A percentile compares a stretch with the other conserved stretches of the same genome.
These are phyloP conservation scores for Talaromyces nanjingensis DNA, from an alignment of 495 filamentous ascomycete genomes.

Conservation along the genomic window DNA sequence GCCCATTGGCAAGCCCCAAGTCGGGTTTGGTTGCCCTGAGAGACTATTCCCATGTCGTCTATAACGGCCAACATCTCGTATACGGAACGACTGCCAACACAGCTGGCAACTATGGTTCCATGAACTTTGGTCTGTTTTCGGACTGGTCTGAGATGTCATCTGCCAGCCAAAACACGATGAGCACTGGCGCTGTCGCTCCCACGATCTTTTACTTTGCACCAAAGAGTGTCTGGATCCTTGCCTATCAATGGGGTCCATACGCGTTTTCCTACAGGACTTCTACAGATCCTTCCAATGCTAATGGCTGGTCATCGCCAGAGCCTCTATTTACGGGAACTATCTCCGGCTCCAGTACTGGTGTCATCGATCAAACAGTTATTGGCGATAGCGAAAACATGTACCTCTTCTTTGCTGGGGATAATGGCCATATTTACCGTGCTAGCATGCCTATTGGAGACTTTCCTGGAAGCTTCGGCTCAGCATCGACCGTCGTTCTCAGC, in stretches of 20 bases:
- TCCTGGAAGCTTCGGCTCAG: slow-evolving; percentile 48
- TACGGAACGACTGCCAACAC: slow-evolving; percentile 39
- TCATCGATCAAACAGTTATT: slow-evolving; percentile 55
- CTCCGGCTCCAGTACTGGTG: slow-evolving; percentile 36
- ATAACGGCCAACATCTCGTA: slow-evolving; percentile 49
- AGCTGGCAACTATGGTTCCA: slow-evolving; percentile 40
- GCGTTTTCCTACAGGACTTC: slow-evolving; percentile 53
- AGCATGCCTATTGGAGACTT: slow-evolving; percentile 53
- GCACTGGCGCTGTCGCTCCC: slow-evolving; percentile 46
- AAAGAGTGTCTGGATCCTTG: slow-evolving; percentile 53
- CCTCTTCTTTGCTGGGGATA: slow-evolving; percentile 59
- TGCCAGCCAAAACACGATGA: slow-evolving; percentile 40
- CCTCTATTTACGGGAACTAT: slow-evolving; percentile 45
- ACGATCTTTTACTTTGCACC: slow-evolving; percentile 55
- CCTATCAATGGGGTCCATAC: slow-evolving; percentile 53
- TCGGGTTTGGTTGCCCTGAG: slow-evolving; percentile 48
- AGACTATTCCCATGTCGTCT: slow-evolving; percentile 47
- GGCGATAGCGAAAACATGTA: slow-evolving; percentile 52
- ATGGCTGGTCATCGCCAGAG: slow-evolving; percentile 46
- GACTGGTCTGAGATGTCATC: slow-evolving; percentile 45
- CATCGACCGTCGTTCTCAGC: slow-evolving; percentile 36
- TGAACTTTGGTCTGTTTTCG: slow-evolving; percentile 48
- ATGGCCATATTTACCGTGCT: slow-evolving; percentile 57
- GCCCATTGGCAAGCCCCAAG: slow-evolving; percentile 39
- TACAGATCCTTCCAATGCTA: slow-evolving; percentile 48